phyloP scores from a whole-genome alignment of 148 eudicot genomes.

The Polygonum maritimum region DNA sequence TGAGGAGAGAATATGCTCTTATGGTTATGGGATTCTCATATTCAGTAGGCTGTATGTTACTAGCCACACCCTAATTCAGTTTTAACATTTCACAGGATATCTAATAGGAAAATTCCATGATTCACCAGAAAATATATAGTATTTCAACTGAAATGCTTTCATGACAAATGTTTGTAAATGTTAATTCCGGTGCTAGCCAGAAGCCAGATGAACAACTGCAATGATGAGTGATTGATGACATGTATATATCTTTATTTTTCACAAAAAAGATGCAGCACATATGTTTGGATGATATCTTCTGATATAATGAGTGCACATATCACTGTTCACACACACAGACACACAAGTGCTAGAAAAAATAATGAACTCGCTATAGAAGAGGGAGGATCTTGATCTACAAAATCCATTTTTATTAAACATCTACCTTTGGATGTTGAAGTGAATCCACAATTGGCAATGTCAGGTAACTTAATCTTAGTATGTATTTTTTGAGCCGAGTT shows the following conservation, averaged over 20 bases:
- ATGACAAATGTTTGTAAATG: not conserved
- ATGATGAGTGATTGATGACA: not conserved
- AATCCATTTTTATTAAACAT: not conserved
- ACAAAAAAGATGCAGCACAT: not conserved
- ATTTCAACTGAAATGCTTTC: no score
- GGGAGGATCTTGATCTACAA: not conserved
- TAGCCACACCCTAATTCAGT: not conserved
- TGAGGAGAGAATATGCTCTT: not conserved
- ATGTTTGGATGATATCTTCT: not conserved
- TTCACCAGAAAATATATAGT: no score
- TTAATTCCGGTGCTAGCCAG: not conserved
- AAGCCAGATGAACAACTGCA: not conserved
- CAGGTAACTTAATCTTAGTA: not conserved
- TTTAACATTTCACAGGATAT: not conserved
- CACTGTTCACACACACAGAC: no score
- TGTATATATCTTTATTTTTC: not conserved
- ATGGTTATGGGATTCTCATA: not conserved
- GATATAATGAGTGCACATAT: not conserved
- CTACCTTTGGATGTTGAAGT: not conserved
- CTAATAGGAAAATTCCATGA: not conserved
- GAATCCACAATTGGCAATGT: not conserved
- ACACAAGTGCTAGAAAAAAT: not conserved
- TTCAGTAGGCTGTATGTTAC: not conserved
- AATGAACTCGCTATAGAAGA: not conserved
- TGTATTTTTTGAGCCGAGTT: not conserved